Evolutionary conservation across 2,329 filamentous ascomycete species (phyloP).

Genomic region (Ophiosphaerella herpotricha): DNA sequence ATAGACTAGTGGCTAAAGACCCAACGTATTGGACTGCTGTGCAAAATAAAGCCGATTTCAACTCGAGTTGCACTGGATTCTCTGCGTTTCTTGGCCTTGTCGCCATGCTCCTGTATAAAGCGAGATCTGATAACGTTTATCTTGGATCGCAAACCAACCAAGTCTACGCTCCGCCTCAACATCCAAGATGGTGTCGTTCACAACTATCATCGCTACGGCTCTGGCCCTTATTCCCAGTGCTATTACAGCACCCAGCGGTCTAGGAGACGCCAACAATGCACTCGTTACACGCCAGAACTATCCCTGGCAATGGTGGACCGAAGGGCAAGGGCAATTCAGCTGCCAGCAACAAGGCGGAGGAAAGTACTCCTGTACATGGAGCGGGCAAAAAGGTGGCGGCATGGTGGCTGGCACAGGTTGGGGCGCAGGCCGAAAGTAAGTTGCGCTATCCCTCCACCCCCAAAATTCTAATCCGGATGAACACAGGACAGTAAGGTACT

Average conservation of each 20-base stretch:
- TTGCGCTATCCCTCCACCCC: neutral
- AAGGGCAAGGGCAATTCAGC: constrained; percentile 17
- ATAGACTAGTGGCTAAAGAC: constrained; percentile 16
- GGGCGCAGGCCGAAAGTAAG: constrained; percentile 16
- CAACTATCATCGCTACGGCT: constrained; percentile 10
- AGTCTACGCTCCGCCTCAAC: neutral
- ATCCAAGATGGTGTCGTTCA: constrained; percentile 13
- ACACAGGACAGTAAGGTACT: constrained; percentile 27
- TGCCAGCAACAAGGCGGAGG: constrained; percentile 19
- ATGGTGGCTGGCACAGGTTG: constrained; percentile 20
- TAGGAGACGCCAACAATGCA: neutral
- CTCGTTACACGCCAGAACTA: constrained; percentile 11
- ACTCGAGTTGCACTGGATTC: constrained; percentile 1
- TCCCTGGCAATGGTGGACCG: constrained; percentile 19
- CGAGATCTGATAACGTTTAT: neutral
- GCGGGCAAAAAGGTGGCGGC: constrained; percentile 14
- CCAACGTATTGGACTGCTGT: constrained; percentile 3
- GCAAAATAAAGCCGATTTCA: constrained; percentile 9
- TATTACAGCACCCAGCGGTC: constrained; percentile 11
- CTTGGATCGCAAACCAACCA: neutral
- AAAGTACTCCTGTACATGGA: constrained; percentile 20
- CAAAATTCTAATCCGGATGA: neutral
- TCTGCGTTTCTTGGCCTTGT: constrained; percentile 3
- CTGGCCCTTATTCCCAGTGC: constrained; percentile 12
- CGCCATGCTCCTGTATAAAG: constrained; percentile 5